Conservation (phyloP, 257 asterid species). For the Solanum pinnatisectum region DNA sequence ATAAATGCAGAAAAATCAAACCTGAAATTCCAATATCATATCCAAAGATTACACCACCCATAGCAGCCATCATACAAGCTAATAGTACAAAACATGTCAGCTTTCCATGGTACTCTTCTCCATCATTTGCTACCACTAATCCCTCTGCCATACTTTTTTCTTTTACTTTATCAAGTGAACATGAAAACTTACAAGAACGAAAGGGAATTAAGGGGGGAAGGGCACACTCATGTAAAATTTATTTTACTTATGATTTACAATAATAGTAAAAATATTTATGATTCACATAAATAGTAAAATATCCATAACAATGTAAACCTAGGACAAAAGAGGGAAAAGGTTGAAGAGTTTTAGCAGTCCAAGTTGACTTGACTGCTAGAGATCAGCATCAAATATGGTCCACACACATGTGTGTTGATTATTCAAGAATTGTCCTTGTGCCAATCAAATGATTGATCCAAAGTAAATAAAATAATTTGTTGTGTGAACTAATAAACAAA, state of each 20-base stretch:
- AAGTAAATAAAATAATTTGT: neutral
- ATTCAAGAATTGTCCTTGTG: neutral
- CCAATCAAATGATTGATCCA: neutral
- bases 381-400: neutral
- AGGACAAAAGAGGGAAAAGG: neutral
- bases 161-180: neutral
- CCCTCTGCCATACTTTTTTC: slow-evolving; percentile 41
- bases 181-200: neutral
- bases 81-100: slow-evolving; percentile 48
- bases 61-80: slow-evolving; percentile 71
- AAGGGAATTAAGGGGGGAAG: neutral
- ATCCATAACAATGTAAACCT: neutral
- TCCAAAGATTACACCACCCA: slow-evolving; percentile 81
- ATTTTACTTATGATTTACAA: neutral
- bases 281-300: neutral
- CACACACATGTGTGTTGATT: neutral
- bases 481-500: neutral
- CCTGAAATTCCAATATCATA: slow-evolving; percentile 91
- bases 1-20: neutral
- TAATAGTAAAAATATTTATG: neutral
- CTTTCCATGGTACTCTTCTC: slow-evolving; percentile 41
- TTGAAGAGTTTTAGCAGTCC: neutral
- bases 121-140: slow-evolving; percentile 16
- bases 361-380: slow-evolving; percentile 20
- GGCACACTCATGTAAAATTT: neutral